These are phyloP conservation scores for Neoboletus magnificus DNA, from an alignment of 768 basidiomycete species.

Conservation along the genomic window DNA sequence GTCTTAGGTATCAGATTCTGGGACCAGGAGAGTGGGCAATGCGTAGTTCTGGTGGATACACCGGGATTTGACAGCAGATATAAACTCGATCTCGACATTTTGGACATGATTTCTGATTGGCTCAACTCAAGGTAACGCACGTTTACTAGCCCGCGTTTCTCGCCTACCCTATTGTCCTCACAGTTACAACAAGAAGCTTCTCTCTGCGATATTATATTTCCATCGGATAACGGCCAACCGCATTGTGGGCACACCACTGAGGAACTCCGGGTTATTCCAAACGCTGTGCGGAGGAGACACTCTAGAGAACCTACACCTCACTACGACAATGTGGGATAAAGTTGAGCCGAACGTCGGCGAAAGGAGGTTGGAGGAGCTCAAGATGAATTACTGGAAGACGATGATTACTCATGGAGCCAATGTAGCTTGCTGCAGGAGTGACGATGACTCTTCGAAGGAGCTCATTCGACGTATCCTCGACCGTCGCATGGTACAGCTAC, in stretches of 20 bases:
- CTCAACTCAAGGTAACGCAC: constrained; percentile 8
- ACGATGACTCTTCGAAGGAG: constrained; percentile 3
- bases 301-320: constrained; percentile 33
- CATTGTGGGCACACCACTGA: constrained; percentile 33
- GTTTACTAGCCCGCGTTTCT: neutral
- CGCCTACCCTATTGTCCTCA: too few species aligned
- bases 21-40: neutral
- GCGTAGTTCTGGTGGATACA: constrained; percentile 24
- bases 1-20: constrained; percentile 4
- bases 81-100: constrained; percentile 10
- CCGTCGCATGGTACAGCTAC: neutral
- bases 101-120: constrained; percentile 15
- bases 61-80: constrained; percentile 23
- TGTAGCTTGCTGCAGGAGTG: constrained; percentile 3
- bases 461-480: constrained; percentile 7
- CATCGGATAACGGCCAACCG: constrained; percentile 41
- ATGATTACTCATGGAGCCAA: constrained; percentile 13
- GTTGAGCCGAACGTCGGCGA: constrained; percentile 19
- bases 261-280: constrained; percentile 34
- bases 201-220: constrained; percentile 37
- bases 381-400: neutral
- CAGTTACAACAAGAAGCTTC: constrained; percentile 14
- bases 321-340: constrained; percentile 41
- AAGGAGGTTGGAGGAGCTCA: constrained; percentile 13
- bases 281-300: constrained; percentile 27